Evolutionary conservation across 305 asterid species (phyloP).

Genomic region (Ruellia speciosa): DNA sequence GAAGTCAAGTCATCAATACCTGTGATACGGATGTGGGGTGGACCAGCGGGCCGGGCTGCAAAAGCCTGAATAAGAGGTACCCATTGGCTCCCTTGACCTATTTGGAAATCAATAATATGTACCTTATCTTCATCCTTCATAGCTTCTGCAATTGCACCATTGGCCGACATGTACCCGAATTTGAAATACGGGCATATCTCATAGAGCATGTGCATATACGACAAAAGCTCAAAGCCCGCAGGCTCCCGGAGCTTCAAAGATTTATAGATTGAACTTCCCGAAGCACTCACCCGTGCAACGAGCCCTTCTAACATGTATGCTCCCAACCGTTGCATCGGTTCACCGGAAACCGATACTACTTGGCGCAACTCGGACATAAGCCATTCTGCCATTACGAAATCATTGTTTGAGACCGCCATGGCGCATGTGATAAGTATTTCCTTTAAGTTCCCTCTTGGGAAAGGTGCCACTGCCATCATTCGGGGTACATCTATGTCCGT

Average conservation of each 20-base stretch:
- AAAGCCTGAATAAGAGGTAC: conserved; percentile 72
- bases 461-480: conserved; percentile 38
- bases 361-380: conserved; percentile 57
- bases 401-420: conserved; percentile 52
- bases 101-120: conserved; percentile 74
- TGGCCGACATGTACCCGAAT: conserved; percentile 85
- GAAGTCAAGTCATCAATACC: conserved; percentile 67
- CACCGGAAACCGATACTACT: conserved; percentile 78
- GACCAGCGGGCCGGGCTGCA: conserved; percentile 77
- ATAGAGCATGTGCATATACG: conserved; percentile 54
- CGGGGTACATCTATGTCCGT: conserved; percentile 38
- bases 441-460: conserved; percentile 58
- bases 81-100: conserved; percentile 90
- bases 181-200: conserved; percentile 82
- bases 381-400: conserved; percentile 46
- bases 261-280: conserved; percentile 59
- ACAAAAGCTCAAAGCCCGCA: conserved; percentile 54
- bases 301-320: conserved; percentile 88
- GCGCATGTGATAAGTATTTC: conserved; percentile 68
- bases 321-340: conserved; percentile 71
- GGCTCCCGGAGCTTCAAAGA: conserved; percentile 54
- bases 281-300: conserved; percentile 51
- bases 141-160: conserved; percentile 93
- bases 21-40: conserved; percentile 71
- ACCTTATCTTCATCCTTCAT: conserved; percentile 62